Conservation (phyloP, 2,329 filamentous ascomycete species). For the Magnaporthiopsis poae region DNA sequence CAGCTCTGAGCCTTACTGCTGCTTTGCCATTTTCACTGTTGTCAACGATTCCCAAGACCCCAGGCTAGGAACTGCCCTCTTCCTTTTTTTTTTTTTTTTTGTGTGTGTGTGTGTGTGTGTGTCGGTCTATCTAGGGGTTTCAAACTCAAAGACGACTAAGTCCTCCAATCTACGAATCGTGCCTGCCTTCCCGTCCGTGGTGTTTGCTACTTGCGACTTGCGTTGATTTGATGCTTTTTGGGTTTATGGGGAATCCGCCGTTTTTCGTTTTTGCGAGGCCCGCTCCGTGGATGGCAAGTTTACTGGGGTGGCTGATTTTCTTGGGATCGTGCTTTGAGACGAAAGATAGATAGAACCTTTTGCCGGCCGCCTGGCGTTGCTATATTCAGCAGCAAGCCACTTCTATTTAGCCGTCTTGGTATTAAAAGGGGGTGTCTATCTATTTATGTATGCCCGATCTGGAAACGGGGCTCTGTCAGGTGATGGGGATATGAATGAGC, state of each 20-base stretch:
- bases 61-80: not conserved
- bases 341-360: not conserved
- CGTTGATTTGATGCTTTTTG: not conserved
- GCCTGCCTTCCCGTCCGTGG: not conserved
- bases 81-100: not conserved
- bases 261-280: not conserved
- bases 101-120: too few species aligned
- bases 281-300: not conserved
- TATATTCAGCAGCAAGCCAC: not conserved
- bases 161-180: not conserved
- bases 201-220: not conserved
- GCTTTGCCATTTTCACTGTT: not conserved
- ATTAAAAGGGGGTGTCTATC: too few species aligned
- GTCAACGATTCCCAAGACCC: not conserved
- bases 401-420: too few species aligned
- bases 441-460: too few species aligned
- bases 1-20: not conserved
- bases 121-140: not conserved
- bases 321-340: not conserved
- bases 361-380: not conserved
- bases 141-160: not conserved
- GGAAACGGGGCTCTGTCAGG: too few species aligned
- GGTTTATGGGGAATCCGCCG: not conserved
- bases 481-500: too few species aligned
- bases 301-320: not conserved